phyloP scores from a whole-genome alignment of 2,329 filamentous ascomycete genomes.

The Pseudogymnoascus sp. region DNA sequence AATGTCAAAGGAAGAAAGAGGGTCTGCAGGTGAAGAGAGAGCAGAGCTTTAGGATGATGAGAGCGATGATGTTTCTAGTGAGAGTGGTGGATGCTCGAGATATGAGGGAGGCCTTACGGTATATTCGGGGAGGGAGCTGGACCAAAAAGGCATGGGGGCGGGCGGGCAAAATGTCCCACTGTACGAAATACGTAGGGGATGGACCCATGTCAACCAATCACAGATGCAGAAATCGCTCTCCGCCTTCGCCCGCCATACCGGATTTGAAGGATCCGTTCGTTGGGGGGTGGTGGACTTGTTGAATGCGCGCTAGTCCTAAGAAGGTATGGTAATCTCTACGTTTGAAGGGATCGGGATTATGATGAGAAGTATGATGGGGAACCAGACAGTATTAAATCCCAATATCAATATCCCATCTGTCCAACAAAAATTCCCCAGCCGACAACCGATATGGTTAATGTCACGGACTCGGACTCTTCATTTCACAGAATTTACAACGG shows the following conservation, averaged over 20 bases:
- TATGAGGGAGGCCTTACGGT: background rate
- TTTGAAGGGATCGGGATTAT: slow-evolving; percentile 1
- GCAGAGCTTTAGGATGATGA: slow-evolving; percentile 1
- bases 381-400: background rate
- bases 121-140: slow-evolving; percentile 6
- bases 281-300: slow-evolving; percentile 8
- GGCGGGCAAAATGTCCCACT: slow-evolving; percentile 5
- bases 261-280: slow-evolving; percentile 7
- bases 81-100: background rate
- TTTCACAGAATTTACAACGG: background rate
- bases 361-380: slow-evolving; percentile 1
- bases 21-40: background rate
- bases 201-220: background rate
- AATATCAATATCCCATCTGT: background rate
- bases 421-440: background rate
- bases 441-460: background rate
- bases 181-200: background rate
- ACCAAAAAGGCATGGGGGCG: background rate
- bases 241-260: slow-evolving; percentile 2
- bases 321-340: background rate
- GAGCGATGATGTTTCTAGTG: slow-evolving; percentile 1
- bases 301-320: background rate
- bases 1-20: background rate
- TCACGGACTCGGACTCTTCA: background rate
- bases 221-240: background rate